Percentiles rank a stretch among this genome's conserved stretches.
Conservation (phyloP, 176 grass and related monocot genomes). For the Oryza punctata region DNA sequence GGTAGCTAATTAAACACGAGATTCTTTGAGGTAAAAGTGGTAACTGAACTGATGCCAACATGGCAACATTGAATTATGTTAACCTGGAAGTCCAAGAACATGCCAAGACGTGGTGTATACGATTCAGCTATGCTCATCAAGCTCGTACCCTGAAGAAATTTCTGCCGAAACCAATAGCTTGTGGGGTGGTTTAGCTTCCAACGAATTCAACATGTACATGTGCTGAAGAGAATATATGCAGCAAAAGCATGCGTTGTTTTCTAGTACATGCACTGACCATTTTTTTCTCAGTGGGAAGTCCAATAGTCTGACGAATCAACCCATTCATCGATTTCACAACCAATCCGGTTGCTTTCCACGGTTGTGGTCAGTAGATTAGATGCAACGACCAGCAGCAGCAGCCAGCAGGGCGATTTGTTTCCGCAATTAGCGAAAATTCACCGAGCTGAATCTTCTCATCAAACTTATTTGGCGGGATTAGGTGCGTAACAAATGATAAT, state of each 20-base stretch:
- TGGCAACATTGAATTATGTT: not conserved
- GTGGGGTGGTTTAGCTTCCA: conserved; percentile 38
- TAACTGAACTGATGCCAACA: not conserved
- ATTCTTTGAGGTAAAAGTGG: not conserved
- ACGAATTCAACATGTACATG: not conserved
- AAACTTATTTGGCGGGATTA: not conserved
- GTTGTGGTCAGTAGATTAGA: not conserved
- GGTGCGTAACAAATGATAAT: not conserved
- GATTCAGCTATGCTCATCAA: not conserved
- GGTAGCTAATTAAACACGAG: not conserved
- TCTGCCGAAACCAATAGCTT: conserved; percentile 1
- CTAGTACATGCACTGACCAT: not conserved
- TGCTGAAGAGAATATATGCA: not conserved
- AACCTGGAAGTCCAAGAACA: not conserved
- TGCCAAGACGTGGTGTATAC: not conserved
- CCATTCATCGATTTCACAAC: not conserved
- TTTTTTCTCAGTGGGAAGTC: not conserved
- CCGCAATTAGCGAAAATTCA: not conserved
- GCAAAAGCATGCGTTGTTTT: not conserved
- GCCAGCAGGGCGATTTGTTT: not conserved
- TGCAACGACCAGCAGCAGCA: not conserved
- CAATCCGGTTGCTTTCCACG: not conserved
- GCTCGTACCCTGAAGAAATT: not conserved
- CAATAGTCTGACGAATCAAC: not conserved
- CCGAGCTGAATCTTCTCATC: not conserved